Evolutionary conservation across 192 early-diverging fungal species (phyloP).

Genomic region (Coemansia sp.): DNA sequence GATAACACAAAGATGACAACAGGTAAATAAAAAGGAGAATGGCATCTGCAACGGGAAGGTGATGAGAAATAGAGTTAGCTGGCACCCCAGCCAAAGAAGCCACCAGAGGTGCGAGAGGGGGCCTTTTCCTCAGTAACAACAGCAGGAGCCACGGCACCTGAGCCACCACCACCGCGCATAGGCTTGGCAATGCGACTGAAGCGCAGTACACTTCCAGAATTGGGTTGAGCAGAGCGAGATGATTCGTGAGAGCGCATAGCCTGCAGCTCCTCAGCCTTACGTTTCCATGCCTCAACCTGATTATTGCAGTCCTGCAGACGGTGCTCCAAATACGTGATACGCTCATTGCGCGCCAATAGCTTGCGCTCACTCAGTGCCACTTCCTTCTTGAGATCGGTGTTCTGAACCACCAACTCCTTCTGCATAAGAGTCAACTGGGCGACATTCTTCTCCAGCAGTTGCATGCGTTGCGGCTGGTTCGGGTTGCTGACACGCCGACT

Average conservation of each 20-base stretch:
- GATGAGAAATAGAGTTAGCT: constrained; percentile 14
- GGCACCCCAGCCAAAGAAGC: constrained; percentile 48
- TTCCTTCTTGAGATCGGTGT: constrained; percentile 95
- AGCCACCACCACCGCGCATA: constrained; percentile 77
- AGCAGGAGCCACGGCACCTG: constrained; percentile 3
- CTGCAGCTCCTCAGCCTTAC: constrained; percentile 67
- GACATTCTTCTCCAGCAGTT: constrained; percentile 95
- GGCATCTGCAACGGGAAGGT: not conserved
- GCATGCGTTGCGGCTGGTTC: constrained; percentile 94
- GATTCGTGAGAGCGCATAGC: constrained; percentile 40
- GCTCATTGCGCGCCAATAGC: constrained; percentile 87
- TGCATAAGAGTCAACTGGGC: constrained; percentile 96
- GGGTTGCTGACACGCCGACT: constrained; percentile 78
- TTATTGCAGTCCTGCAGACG: constrained; percentile 71
- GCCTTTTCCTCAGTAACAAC: constrained; percentile 31
- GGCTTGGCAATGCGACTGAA: constrained; percentile 89
- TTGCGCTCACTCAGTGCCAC: constrained; percentile 87
- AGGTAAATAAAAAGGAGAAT: not conserved
- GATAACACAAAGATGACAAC: too few relatives aligned
- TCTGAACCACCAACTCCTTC: constrained; percentile 95
- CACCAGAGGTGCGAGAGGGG: constrained; percentile 10
- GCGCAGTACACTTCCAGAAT: constrained; percentile 44
- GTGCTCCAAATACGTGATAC: constrained; percentile 86
- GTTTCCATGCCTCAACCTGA: constrained; percentile 75
- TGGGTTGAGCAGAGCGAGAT: constrained; percentile 16